These are phyloP conservation scores for Cladosporium phlei DNA, from an alignment of 2,329 filamentous ascomycete genomes.

Conservation along the genomic window DNA sequence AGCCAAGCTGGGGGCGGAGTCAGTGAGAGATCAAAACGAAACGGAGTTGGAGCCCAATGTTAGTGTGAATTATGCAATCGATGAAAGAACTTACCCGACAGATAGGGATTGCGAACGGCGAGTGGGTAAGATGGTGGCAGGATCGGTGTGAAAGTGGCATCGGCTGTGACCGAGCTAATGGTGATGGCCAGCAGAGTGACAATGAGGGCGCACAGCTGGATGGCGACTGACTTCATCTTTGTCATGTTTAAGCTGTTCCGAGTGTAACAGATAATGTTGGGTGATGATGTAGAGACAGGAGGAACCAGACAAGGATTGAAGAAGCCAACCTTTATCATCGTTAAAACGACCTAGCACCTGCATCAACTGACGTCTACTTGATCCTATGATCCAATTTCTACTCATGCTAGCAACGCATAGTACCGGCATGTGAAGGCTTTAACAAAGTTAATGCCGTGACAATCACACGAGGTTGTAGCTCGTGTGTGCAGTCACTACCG, in stretches of 20 bases:
- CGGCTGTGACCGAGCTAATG: neutral
- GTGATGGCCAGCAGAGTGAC: neutral
- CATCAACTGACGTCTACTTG: neutral
- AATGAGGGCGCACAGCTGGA: neutral
- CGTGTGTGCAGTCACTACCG: neutral
- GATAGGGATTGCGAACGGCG: constrained; percentile 41
- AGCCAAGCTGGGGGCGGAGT: constrained; percentile 34
- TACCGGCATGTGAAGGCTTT: neutral
- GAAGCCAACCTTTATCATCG: neutral
- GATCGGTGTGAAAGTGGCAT: constrained; percentile 23
- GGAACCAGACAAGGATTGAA: neutral
- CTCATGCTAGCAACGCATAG: neutral
- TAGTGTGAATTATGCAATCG: too few relatives aligned
- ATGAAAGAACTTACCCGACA: constrained; percentile 29
- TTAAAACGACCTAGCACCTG: neutral
- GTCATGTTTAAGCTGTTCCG: neutral
- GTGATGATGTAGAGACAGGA: neutral
- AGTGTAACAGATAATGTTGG: neutral
- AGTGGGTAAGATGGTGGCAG: constrained; percentile 42
- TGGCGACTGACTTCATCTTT: neutral
- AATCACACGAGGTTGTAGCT: neutral
- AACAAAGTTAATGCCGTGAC: neutral
- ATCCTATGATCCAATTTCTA: neutral
- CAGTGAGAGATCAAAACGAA: neutral
- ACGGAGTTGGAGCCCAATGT: too few relatives aligned